Evolutionary conservation across 495 filamentous ascomycete species (phyloP), one percentile per base, ranked within the genome.

Genomic region (Hypoxylon rickii): DNA sequence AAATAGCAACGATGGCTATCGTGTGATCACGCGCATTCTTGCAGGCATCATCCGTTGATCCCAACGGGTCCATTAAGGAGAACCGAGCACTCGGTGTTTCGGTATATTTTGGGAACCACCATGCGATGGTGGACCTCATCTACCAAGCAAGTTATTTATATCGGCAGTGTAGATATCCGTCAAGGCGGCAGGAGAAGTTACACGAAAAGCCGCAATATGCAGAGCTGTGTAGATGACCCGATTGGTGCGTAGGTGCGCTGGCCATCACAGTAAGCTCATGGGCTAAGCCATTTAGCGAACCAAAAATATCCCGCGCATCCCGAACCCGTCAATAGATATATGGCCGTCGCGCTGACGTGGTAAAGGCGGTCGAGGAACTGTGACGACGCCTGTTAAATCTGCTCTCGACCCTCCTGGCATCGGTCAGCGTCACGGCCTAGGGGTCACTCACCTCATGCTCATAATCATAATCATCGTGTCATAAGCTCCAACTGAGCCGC

Each of bases 231-330:
- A 58, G 38, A 33, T 26, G 39, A 40, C 33, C 49, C 51, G 45
- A 64, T 60, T 59, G 61, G 54, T 47, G 55, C 40, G 15, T 60
- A 55, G 61, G 54, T 47, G 55, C 40, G 15, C 8, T 15, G 34
- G 50, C 26, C 40, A 41, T 64, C 45, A 63, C 47, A 64, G 61
- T 64, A 64, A 64, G 61, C 61, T 13, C 51, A 51, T 54, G 61
- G 55, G 55, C 17, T 17, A 59, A 22, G 19, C 31, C 44, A 33
- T 33, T 42, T 12, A 48, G 45, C 44, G 36, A 51, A 11, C 34
- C 20, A 20, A 7, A 60, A 55, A 55, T 38, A 11, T 51, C 47
- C 61, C 61, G 55, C 16, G 11, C 38, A 64, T n/a, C 22, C 61
- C 55, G 61, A 64, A 36, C 50, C 37, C 61, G 61, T 51, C 55